Conservation (phyloP, 1,139 yeast genomes). For the Hemisphaericaspora xylanilytica region DNA sequence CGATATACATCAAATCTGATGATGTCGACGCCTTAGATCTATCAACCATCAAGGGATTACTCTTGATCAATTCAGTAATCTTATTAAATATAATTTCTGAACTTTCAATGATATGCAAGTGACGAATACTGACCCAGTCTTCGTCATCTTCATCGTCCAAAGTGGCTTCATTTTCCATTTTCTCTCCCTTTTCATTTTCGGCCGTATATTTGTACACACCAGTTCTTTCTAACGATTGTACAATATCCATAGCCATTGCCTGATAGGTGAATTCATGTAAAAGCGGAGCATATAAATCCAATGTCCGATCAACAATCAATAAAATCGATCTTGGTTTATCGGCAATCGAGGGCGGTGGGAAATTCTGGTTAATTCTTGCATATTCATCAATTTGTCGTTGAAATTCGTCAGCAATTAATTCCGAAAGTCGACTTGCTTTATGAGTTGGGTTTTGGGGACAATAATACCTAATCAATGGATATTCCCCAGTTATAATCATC, state of each 20-base stretch:
- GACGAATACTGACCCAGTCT: slow-evolving; percentile 73
- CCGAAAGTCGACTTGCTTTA: slow-evolving; percentile 67
- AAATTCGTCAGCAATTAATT: slow-evolving; percentile 68
- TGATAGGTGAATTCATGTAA: slow-evolving; percentile 93
- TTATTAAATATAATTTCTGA: slow-evolving; percentile 61
- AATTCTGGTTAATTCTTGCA: slow-evolving; percentile 64
- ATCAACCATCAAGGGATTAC: slow-evolving; percentile 70
- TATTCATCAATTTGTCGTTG: slow-evolving; percentile 73
- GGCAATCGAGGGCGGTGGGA: slow-evolving; percentile 55
- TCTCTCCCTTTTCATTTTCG: slow-evolving; percentile 60
- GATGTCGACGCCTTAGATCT: slow-evolving; percentile 59
- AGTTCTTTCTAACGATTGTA: slow-evolving; percentile 48
- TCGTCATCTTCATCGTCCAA: slow-evolving; percentile 64
- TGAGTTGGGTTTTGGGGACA: slow-evolving; percentile 46
- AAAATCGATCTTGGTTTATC: slow-evolving; percentile 70
- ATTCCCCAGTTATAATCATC: slow-evolving; percentile 81
- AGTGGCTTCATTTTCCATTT: slow-evolving; percentile 38
- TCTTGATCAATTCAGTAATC: slow-evolving; percentile 64
- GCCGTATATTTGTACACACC: slow-evolving; percentile 59
- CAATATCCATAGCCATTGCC: slow-evolving; percentile 84
- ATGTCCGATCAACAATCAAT: slow-evolving; percentile 74
- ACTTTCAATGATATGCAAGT: slow-evolving; percentile 74
- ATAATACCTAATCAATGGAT: slow-evolving; percentile 79
- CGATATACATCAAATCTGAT: slow-evolving; percentile 61
- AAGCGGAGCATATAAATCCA: slow-evolving; percentile 82